Evolutionary conservation across 1,284 basidiomycete genomes (phyloP), one percentile per base, ranked within the genome.

Genomic region (Stygiomarasmius scandens): DNA sequence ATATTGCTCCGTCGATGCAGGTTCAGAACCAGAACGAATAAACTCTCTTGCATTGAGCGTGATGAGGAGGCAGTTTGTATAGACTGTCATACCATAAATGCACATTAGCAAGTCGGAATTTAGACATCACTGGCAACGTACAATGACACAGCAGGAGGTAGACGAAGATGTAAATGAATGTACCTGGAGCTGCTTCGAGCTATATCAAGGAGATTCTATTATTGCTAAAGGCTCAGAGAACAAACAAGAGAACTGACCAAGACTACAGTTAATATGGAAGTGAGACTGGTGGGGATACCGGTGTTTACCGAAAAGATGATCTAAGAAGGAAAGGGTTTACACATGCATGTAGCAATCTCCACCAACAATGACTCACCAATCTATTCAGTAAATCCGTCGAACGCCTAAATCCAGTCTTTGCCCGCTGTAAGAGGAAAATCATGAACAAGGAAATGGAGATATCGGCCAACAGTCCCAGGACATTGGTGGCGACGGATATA

Each of bases 311-410:
- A 50, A 38, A 61, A 61, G 6, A 61, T 52, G 20, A 61, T 61
- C 60, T 61, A 25, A 24, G 6, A 29, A 5, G 29, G 12, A 36
- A 48, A 46, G 12, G 14, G 19, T 10, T 16, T 3, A 3, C 16
- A 49, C 22, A 22, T 38, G 2, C 1, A 24, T 14, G 16, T 14
- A 11, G 19, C 12, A 43, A 19, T 12, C 10, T 41, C 11, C 24
- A 12, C 25, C 2, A n/a, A 19, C 5, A 24, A 32, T 2, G n/a
- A 50, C 51, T 52, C 14, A 58, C 60, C 49, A 62, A 49, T 41
- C 58, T 55, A 55, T 62, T 62, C 11, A 59, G 41, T 11, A 59
- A 54, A 47, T 59, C 58, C n/a, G 60, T 62, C 16, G 60, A 57
- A 22, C 49, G 45, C 36, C 41, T 54, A 29, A 57, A 54, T 34